Evolutionary conservation across 352 stramenopile species (phyloP).

Genomic region (Peronospora destructor): DNA sequence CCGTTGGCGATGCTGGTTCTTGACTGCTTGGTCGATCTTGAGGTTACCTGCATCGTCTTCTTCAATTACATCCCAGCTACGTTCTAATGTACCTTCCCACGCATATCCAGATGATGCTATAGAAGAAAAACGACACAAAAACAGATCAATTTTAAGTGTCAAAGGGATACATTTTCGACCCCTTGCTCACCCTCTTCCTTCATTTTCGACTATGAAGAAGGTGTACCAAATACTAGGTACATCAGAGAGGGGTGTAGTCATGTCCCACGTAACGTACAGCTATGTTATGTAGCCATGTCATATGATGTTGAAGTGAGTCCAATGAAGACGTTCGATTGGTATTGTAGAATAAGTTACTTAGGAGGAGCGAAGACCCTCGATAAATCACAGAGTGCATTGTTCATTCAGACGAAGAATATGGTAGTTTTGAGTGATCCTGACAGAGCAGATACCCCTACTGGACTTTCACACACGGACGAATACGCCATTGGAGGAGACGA

Average conservation of each 20-base stretch:
- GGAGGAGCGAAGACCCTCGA: too few relatives aligned
- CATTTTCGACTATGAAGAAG: slow-evolving; percentile 4
- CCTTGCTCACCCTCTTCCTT: slow-evolving; percentile 22
- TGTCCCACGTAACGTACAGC: too few relatives aligned
- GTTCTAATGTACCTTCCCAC: slow-evolving; percentile 79
- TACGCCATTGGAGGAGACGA: slow-evolving; percentile 55
- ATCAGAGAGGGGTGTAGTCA: neutral
- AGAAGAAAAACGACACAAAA: neutral
- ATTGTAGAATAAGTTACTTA: neutral
- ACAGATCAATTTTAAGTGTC: slow-evolving; percentile 1
- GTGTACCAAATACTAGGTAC: neutral
- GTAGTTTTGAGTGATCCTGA: slow-evolving; percentile 34
- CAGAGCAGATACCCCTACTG: slow-evolving; percentile 10
- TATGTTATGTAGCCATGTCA: neutral
- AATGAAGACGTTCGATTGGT: too few relatives aligned
- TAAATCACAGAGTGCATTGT: too few relatives aligned
- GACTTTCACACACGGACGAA: slow-evolving; percentile 56
- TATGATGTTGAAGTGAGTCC: too few relatives aligned
- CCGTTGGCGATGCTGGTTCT: slow-evolving; percentile 69
- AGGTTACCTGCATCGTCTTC: slow-evolving; percentile 79
- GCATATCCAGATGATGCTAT: slow-evolving; percentile 56
- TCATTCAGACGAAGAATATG: slow-evolving; percentile 49
- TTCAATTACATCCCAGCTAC: slow-evolving; percentile 82
- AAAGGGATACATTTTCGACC: neutral
- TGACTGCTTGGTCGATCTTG: slow-evolving; percentile 59